These are phyloP conservation scores for Sporothrix pseudoabietina DNA, from an alignment of 2,329 filamentous ascomycete species.

Conservation along the genomic window DNA sequence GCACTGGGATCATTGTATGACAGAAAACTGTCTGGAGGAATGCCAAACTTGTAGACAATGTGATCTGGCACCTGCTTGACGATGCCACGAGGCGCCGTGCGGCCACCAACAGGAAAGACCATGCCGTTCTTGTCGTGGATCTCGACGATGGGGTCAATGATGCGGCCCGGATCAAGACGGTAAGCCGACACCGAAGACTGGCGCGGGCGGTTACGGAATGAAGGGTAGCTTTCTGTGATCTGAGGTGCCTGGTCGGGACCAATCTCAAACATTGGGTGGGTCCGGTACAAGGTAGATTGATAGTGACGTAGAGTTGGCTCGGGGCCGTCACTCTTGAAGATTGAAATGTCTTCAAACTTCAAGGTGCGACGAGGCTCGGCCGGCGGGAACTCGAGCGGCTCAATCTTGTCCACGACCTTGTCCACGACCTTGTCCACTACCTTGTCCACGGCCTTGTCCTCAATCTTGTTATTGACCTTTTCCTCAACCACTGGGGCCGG, in stretches of 20 bases:
- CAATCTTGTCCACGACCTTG: not conserved
- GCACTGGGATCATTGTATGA: not conserved
- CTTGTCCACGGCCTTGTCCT: not conserved
- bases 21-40: not conserved
- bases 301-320: not conserved
- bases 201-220: not conserved
- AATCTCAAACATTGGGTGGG: not conserved
- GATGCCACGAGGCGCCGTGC: not conserved
- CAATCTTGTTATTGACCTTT: not conserved
- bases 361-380: not conserved
- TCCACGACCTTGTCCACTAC: not conserved
- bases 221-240: slow-evolving; percentile 4
- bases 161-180: not conserved
- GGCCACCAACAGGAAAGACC: slow-evolving; percentile 15
- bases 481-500: not conserved
- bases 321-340: not conserved
- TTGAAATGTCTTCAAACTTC: not conserved
- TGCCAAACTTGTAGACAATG: slow-evolving; percentile 28
- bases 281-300: not conserved
- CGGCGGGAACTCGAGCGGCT: not conserved
- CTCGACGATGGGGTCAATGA: not conserved
- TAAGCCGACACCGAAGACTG: not conserved
- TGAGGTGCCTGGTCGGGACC: not conserved
- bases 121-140: not conserved
- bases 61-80: slow-evolving; percentile 23